A percentile compares a stretch with the other conserved stretches of the same genome.
Evolutionary conservation across 352 stramenopile species (phyloP).

Genomic region (Globisporangium cystogenes): DNA sequence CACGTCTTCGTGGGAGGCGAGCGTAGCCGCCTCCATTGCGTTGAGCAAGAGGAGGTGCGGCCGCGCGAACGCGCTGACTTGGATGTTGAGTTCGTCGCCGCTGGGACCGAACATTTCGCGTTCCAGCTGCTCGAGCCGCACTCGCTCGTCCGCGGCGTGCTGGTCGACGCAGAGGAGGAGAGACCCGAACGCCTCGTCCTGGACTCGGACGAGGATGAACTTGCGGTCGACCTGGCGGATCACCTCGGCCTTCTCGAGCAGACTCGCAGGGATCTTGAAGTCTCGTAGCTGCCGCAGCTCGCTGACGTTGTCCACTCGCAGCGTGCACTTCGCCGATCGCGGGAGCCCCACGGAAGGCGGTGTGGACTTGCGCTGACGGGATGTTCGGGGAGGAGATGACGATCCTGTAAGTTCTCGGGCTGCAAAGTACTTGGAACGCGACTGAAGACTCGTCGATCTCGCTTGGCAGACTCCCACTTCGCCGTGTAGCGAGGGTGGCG

Average conservation of each 20-base stretch:
- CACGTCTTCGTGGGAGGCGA: constrained; percentile 38
- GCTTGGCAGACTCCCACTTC: neutral
- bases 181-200: constrained; percentile 13
- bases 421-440: constrained; percentile 11
- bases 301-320: constrained; percentile 31
- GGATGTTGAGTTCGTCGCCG: constrained; percentile 45
- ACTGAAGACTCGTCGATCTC: neutral
- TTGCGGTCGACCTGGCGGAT: constrained; percentile 89
- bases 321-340: constrained; percentile 9
- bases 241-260: constrained; percentile 60
- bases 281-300: constrained; percentile 12
- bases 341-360: neutral
- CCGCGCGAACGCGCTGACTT: constrained; percentile 42
- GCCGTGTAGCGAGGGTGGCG: neutral
- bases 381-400: no score
- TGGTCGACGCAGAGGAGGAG: constrained; percentile 86
- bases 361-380: neutral
- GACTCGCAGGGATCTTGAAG: constrained; percentile 63
- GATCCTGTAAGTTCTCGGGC: neutral
- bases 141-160: constrained; percentile 88
- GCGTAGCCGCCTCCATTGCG: constrained; percentile 31
- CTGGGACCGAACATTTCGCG: constrained; percentile 46
- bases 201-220: constrained; percentile 80
- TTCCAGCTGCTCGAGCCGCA: constrained; percentile 85
- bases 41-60: constrained; percentile 58